Base-by-base conservation (phyloP, 2,329 filamentous ascomycete genomes). In the Colletotrichum spinosum region DNA sequence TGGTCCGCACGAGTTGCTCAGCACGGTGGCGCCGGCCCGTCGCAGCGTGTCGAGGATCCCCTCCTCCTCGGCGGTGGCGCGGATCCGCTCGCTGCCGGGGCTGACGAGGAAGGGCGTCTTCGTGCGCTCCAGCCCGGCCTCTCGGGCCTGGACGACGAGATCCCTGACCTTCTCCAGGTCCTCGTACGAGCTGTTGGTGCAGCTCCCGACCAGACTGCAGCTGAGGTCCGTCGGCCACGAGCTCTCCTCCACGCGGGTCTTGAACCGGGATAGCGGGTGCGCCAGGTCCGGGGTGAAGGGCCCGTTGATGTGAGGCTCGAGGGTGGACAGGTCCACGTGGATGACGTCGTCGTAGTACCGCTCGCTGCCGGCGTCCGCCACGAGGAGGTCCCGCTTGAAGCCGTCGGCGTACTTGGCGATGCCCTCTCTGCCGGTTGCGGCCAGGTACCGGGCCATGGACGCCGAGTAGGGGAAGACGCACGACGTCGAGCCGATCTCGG, bases 171-270 rank as follows among this genome's bases (percentile, higher is more conserved):
- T 75, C 39, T 70, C 71, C 6, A 78, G 68, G 37, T 78, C 76
- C 56, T 78, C 75, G 42, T 74, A 78, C 4, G 76, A 78, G 41
- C 73, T 75, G 46, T 78, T 78, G 8, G 76, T 77, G 54, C 76
- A 78, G 44, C 72, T 75, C 9, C 75, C 75, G 2, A 78, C 72
- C 62, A 78, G 71, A 15, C 70, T 70, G 38, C 71, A 70, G 57
- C 72, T 73, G 6, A 77, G 13, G 7, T 75, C 58, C 10, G 68
- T 65, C 1, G 75, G 75, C 76, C 75, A 78, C 5, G 71, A 68
- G 41, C 69, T 75, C 11, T 73, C 67, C 3, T 52, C 45, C 2
- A 75, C 69, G 25, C 69, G 70, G 8, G 67, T 39, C 38, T 71
- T 73, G 37, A 77, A 71, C 39, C 72, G 60, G 1, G 76, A 77